Base-by-base conservation (phyloP, 2,329 filamentous ascomycete genomes). In the Fusarium clavum region DNA sequence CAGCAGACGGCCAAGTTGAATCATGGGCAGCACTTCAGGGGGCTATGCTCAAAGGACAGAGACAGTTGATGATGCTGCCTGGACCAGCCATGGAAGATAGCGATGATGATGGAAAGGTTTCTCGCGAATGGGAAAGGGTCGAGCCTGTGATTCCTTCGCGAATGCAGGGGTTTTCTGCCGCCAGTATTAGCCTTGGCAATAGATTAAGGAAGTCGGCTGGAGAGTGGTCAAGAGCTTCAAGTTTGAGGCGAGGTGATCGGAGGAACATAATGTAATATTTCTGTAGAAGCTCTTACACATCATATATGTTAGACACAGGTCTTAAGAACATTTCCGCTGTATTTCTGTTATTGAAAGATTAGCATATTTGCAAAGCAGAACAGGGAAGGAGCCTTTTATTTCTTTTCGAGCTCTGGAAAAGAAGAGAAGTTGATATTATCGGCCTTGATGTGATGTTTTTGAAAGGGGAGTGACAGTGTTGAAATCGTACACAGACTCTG, bases 1-100 rank as follows among this genome's bases (percentile, higher is more conserved):
- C 88, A 2, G 82, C 81, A 60, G 83, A 81, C 48, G 88, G 87
- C 2, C 82, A 88, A 43, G 84, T 90, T 11, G 89, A 90, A 76
- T 88, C 86, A 22, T 90, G 88, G 86, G 84, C 85, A 1, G 87
- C 87, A 6, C 73, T 82, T 1, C 77, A 78, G 34, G 79, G 78
- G 9, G 80, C 78, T 13, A 77, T 82, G 77, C 74, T 78, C 56
- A 82, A 78, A 64, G 75, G 75, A 1, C 73, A 73, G 25, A 69
- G 64, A 14, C 61, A 75, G 22, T 16, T 73, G 29, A 45, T 72
- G 8, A 68, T 75, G 69, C 58, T 80, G 18, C 77, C 79, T n/a
- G 62, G 73, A 2, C 64, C 79, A 8, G 75, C 75, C 7, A 46
- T 78, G 34, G 77, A 74, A 24, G 70, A 62, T 16, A 72, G 68